These are phyloP conservation scores for Geosmithia flava DNA, from an alignment of 2,329 filamentous ascomycete genomes.

Conservation along the genomic window DNA sequence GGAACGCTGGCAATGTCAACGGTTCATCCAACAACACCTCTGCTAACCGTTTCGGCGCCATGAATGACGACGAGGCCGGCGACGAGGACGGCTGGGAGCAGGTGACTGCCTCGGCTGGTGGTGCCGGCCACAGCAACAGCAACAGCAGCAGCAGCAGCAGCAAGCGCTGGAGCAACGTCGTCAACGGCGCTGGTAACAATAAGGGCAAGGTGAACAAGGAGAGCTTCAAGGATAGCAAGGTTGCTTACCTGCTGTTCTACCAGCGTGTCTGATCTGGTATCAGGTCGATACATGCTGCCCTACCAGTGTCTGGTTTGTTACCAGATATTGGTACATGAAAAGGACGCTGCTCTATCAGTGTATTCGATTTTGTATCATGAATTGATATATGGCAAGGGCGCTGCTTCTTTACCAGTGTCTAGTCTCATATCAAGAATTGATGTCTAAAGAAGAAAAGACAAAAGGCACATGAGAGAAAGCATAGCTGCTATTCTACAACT, in stretches of 20 bases:
- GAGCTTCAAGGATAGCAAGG: conserved; percentile 81
- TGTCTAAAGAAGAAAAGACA: too few relatives aligned
- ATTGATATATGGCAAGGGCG: too few relatives aligned
- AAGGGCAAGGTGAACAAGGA: conserved; percentile 47
- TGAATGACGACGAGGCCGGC: conserved; percentile 52
- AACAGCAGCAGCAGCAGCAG: conserved; percentile 19
- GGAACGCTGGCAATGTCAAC: not conserved
- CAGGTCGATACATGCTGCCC: not conserved
- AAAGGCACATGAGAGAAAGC: too few relatives aligned
- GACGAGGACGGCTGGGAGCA: conserved; percentile 76
- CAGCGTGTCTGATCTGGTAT: conserved; percentile 47
- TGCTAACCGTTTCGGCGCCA: conserved; percentile 63
- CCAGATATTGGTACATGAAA: too few relatives aligned
- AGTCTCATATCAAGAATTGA: too few relatives aligned
- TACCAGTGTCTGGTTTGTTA: too few relatives aligned
- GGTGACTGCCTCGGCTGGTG: conserved; percentile 47
- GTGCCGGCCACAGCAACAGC: conserved; percentile 9
- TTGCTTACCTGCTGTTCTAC: conserved; percentile 94
- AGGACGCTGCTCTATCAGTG: too few relatives aligned
- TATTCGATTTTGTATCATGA: too few relatives aligned
- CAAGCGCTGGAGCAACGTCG: conserved; percentile 57
- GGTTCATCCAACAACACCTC: conserved; percentile 16
- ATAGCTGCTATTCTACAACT: too few relatives aligned
- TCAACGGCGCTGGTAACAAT: conserved; percentile 51
- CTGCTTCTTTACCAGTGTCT: too few relatives aligned